These are phyloP conservation scores for Xylariaceae sp. DNA, from an alignment of 2,329 filamentous ascomycete genomes.

Conservation along the genomic window DNA sequence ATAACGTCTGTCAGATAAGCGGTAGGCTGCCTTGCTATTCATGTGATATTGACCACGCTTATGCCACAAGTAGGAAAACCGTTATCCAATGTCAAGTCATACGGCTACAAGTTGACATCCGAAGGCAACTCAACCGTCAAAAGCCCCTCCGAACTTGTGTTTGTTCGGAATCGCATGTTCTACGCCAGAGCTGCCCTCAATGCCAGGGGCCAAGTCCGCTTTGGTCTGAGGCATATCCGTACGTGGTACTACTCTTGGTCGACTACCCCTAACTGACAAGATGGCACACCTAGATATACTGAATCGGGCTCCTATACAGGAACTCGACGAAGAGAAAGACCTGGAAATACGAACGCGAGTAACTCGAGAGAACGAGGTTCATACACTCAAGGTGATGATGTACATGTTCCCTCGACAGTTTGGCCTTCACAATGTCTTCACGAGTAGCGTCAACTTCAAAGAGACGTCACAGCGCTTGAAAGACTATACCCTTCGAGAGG, in stretches of 20 bases:
- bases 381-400: constrained; percentile 72
- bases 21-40: constrained; percentile 47
- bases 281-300: constrained; percentile 61
- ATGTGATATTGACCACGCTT: constrained; percentile 2
- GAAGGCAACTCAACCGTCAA: constrained; percentile 16
- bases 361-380: constrained; percentile 36
- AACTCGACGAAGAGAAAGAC: constrained; percentile 9
- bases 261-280: constrained; percentile 9
- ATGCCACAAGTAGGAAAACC: constrained; percentile 40
- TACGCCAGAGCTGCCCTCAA: constrained; percentile 74
- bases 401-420: constrained; percentile 94
- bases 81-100: constrained; percentile 42
- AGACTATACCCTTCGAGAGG: constrained; percentile 80
- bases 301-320: constrained; percentile 56
- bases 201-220: constrained; percentile 58
- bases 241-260: constrained; percentile 34
- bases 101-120: constrained; percentile 5
- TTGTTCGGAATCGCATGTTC: constrained; percentile 79
- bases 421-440: constrained; percentile 87
- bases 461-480: constrained; percentile 70
- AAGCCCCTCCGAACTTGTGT: constrained; percentile 56
- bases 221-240: constrained; percentile 80
- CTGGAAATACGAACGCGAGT: constrained; percentile 6
- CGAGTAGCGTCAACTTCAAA: constrained; percentile 55
- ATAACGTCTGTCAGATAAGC: constrained; percentile 73